These are phyloP conservation scores for Dryas integrifolia DNA, from an alignment of 331 rosid genomes.

Conservation along the genomic window DNA sequence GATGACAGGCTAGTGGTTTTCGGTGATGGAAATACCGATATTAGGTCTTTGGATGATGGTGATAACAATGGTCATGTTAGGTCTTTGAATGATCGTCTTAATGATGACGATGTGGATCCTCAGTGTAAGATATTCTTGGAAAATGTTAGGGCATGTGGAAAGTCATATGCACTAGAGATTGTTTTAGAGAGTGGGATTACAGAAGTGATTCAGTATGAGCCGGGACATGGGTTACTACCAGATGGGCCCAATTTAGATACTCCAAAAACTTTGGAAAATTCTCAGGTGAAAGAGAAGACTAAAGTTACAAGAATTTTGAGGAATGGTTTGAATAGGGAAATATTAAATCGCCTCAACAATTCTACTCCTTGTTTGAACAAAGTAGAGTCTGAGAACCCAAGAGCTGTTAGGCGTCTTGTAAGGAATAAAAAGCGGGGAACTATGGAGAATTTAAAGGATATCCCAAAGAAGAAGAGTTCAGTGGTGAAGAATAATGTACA, in stretches of 20 bases:
- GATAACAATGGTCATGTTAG: neutral
- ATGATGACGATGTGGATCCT: conserved; percentile 33
- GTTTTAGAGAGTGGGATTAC: conserved; percentile 15
- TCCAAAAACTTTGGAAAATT: neutral
- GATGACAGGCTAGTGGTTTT: neutral
- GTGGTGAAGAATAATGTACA: neutral
- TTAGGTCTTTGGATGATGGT: neutral
- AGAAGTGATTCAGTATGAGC: conserved; percentile 30
- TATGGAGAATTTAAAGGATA: conserved; percentile 12
- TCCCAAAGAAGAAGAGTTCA: conserved; percentile 16
- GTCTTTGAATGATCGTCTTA: no score
- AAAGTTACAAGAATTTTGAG: conserved; percentile 1
- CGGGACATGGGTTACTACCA: conserved; percentile 1
- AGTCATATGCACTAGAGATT: conserved; percentile 25
- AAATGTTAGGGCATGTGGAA: conserved; percentile 34
- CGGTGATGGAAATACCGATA: neutral
- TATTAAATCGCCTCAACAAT: neutral
- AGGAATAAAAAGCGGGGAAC: conserved; percentile 1
- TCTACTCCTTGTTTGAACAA: neutral
- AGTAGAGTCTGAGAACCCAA: neutral
- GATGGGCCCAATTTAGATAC: neutral
- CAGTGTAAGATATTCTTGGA: conserved; percentile 34
- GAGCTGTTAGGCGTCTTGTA: neutral
- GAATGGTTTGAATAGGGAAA: conserved; percentile 7
- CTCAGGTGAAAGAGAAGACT: conserved; percentile 9